Evolutionary conservation across 163 green algal species (phyloP), one percentile per base, ranked within the genome.

Genomic region (Chlorella variabilis): DNA sequence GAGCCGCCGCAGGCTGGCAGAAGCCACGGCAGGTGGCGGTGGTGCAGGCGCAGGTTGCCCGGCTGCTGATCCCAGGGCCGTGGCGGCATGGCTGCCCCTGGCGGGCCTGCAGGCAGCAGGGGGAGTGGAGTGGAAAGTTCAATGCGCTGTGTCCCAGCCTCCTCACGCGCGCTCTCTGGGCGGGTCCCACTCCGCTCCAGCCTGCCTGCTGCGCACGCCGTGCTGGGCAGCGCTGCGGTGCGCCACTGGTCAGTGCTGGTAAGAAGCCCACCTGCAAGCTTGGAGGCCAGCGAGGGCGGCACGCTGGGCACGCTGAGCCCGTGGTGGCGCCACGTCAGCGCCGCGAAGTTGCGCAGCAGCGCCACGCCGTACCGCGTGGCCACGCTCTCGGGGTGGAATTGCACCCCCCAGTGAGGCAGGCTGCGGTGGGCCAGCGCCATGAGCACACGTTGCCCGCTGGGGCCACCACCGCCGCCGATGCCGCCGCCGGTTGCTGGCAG

Each of bases 371-470:
- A 96, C 0, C 56, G 51, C 0, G 95, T 98, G 48, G 82, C 92
- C 5, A 99, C 83, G 41, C 89, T 96, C 86, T 99, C 96, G 2
- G 96, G 96, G 78, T 99, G 96, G 84, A 98, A 99, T 89, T 99
- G 96, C 81, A 98, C 93, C 3, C 95, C 96, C 76, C 89, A 97
- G 78, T 96, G 92, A 23, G 96, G 96, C 56, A 89, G 77, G 9
- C 27, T 56, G 61, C 41, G 82, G 81, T 98, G 94, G 5, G 77
- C 84, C 13, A 98, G 31, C 15, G 75, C 95, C 95, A 98, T 98
- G 1, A 98, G 71, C 58, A 98, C 41, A 1, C 27, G 25, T 41
- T 45, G 18, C 54, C 54, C 23, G 54, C 54, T 29, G 54, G 9
- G 5, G 54, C 54, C 23, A 15, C 54, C 23, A 39, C 42, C 31